Base-by-base conservation (phyloP, 176 grass and related monocot species). In the Phragmites australis region DNA sequence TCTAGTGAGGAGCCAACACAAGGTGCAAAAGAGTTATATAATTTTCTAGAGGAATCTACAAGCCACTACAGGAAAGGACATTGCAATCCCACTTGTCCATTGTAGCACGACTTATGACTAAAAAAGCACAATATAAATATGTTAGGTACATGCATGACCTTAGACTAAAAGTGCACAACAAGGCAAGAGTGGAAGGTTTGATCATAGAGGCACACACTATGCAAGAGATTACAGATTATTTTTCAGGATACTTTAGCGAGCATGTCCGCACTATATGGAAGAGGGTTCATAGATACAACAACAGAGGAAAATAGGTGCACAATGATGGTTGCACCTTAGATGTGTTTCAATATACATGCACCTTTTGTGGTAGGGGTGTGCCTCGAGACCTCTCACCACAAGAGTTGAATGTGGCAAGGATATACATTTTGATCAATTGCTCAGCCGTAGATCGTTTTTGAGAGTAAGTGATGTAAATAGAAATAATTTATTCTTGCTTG, bases 221-320 rank as follows among this genome's bases (percentile, higher is more conserved):
- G 23, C 8, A 80, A 54, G 77, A 80, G 77, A 80, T 53, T 5
- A 80, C 49, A 21, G 22, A 80, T 25, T 80, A 12, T 78, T 46
- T 80, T 26, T 80, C 49, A 27, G 3, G 32, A 7, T 80, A 80
- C 22, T 68, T 80, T 52, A 23, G 15, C 9, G 49, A 80, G 12
- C 42, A 8, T 44, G 42, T 44, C 5, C 42, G 42, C 42, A 44
- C 47, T 55, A 68, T 11, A 41, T 80, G 63, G 77, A 80, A 80
- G 2, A 68, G 12, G 22, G 17, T 7, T 68, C 8, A 40, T 15
- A 54, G 22, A 17, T 80, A 56, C 23, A 80, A 80, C 3, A 68
- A 3, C 8, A 9, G 49, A 29, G 48, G 48, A 14, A 80, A 23
- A 80, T 8, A 15, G 5, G 32, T 80, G 47, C 37, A 41, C 1